Base-by-base conservation (phyloP, 768 basidiomycete species). In the Naganishia onofrii region DNA sequence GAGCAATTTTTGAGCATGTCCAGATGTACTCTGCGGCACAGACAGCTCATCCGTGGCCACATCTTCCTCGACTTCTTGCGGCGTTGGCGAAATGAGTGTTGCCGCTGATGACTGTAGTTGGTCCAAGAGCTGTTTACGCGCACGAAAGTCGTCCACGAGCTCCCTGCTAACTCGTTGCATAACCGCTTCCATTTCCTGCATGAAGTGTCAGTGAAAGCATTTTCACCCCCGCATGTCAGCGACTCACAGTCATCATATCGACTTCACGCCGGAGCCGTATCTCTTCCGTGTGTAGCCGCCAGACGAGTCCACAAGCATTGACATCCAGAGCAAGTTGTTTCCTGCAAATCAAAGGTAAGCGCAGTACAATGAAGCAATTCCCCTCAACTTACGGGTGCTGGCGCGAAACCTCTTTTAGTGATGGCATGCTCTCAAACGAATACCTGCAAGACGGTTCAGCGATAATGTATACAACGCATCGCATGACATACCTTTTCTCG, bases 81-180 rank as follows among this genome's bases (percentile, higher is more conserved):
- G 36, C 31, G 57, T 23, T 21, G 57, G 36, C 21, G 57, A 34
- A 13, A 58, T 10, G 42, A 63, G 21, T 31, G 60, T 29, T 21
- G 36, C 60, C 38, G 38, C 38, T 21, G 60, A 63, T 4, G 60
- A 36, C 15, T n/a, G 21, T 9, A 63, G 36, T 63, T 63, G 60
- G 15, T 63, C 60, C 60, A 44, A 17, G n/a, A 44, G 23, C 42
- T 44, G 36, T 36, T 12, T 26, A 21, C 60, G 36, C 7, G 15
- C 8, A 12, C 9, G 38, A 9, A 44, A 36, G 0, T 63, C 60
- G 31, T n/a, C 38, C 9, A 63, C 60, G 17, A 63, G 29, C 6
- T 63, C 60, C 3, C 60, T 26, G 26, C 60, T 63, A 42, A 63
- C 42, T 26, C 32, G 60, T 26, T 63, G 60, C 60, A 63, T 63